A percentile compares a stretch with the other conserved stretches of the same genome.
Conservation (phyloP, 805 yeast species). For the Starmerella vitae region DNA sequence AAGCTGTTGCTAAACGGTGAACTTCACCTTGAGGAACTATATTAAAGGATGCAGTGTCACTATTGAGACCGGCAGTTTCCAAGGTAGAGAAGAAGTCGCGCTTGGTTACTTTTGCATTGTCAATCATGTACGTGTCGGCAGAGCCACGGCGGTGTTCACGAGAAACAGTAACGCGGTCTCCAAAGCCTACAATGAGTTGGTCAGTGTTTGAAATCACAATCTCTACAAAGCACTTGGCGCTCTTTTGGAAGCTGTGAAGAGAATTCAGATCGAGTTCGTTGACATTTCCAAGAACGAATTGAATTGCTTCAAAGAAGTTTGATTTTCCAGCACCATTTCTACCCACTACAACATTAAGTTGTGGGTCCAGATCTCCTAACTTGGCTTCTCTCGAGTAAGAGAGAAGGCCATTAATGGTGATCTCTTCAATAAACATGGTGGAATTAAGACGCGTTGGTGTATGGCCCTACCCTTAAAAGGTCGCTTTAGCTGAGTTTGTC, state of each 20-base stretch:
- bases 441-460: too few species aligned
- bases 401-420: slow-evolving; percentile 82
- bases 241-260: slow-evolving; percentile 30
- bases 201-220: slow-evolving; percentile 72
- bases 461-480: too few species aligned
- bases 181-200: slow-evolving; percentile 55
- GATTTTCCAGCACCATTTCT: slow-evolving; percentile 59
- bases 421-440: slow-evolving; percentile 24
- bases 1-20: slow-evolving; percentile 76
- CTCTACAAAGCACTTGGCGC: slow-evolving; percentile 57
- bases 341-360: slow-evolving; percentile 59
- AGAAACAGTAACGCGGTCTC: slow-evolving; percentile 56
- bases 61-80: slow-evolving; percentile 85
- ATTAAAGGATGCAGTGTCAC: slow-evolving; percentile 80
- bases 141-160: slow-evolving; percentile 68
- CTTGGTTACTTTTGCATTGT: slow-evolving; percentile 64
- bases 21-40: slow-evolving; percentile 95
- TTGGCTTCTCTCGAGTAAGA: slow-evolving; percentile 77
- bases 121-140: slow-evolving; percentile 55
- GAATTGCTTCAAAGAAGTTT: slow-evolving; percentile 85
- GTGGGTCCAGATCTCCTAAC: slow-evolving; percentile 62
- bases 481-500: too few species aligned
- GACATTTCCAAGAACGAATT: slow-evolving; percentile 67
- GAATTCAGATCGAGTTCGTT: slow-evolving; percentile 1
- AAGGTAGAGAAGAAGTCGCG: slow-evolving; percentile 62